Conservation (phyloP, 495 filamentous ascomycete genomes). For the Penicillium goetzii region DNA sequence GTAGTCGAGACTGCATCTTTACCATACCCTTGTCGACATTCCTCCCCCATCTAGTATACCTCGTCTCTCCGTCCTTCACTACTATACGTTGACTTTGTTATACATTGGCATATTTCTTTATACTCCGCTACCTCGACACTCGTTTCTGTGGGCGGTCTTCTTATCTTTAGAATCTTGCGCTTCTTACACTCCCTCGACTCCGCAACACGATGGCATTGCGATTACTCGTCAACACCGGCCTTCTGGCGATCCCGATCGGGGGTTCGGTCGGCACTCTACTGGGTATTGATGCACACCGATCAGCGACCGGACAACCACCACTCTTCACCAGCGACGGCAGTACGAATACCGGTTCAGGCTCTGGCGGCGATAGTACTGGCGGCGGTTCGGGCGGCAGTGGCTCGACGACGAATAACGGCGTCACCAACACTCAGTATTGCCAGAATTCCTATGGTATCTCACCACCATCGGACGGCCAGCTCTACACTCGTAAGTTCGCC, state of each 20-base stretch:
- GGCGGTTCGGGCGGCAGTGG: constrained; percentile 21
- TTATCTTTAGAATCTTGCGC: neutral
- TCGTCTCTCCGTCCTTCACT: neutral
- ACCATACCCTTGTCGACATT: neutral
- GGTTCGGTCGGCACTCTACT: constrained; percentile 41
- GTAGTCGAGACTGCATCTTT: neutral
- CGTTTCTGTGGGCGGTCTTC: neutral
- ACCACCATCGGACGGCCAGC: constrained; percentile 27
- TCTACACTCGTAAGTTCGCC: constrained; percentile 33
- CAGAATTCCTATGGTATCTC: constrained; percentile 30
- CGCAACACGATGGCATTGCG: constrained; percentile 27
- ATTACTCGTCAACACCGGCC: constrained; percentile 41
- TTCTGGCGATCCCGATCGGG: constrained; percentile 46
- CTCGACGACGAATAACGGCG: constrained; percentile 19
- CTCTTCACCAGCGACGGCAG: constrained; percentile 28
- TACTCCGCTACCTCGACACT: neutral
- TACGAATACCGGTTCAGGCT: constrained; percentile 12
- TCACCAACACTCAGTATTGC: constrained; percentile 28
- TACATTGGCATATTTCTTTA: neutral
- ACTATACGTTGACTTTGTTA: neutral
- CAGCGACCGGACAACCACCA: constrained; percentile 32
- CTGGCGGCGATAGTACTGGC: constrained; percentile 21
- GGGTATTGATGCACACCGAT: constrained; percentile 43
- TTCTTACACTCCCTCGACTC: neutral
- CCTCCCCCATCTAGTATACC: neutral